Evolutionary conservation across 2,329 filamentous ascomycete species (phyloP).

Genomic region (Nigrospora sphaerica): DNA sequence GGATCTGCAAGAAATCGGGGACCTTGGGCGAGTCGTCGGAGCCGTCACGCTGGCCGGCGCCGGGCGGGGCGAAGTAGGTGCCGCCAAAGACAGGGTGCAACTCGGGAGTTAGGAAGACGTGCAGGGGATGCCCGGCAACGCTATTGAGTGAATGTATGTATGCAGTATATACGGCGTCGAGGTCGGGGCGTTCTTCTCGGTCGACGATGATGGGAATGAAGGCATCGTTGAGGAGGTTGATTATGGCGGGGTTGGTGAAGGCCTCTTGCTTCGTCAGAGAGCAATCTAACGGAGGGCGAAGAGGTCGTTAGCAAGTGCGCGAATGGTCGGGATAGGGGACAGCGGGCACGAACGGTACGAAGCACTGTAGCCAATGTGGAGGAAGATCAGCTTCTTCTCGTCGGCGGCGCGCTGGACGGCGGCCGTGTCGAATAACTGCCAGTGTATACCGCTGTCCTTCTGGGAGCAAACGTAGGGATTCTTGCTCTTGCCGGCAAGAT

Average conservation of each 20-base stretch:
- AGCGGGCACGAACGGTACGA: constrained; percentile 70
- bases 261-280: constrained; percentile 92
- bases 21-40: constrained; percentile 47
- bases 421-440: constrained; percentile 82
- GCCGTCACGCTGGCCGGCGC: constrained; percentile 39
- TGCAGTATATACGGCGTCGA: constrained; percentile 97
- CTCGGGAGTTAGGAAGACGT: constrained; percentile 92
- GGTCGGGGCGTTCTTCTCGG: constrained; percentile 85
- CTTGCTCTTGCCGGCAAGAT: constrained; percentile 29
- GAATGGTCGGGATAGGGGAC: background rate
- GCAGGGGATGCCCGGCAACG: constrained; percentile 87
- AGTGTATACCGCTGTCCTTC: constrained; percentile 75
- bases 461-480: constrained; percentile 63
- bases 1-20: constrained; percentile 74
- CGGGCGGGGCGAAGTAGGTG: constrained; percentile 88
- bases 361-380: constrained; percentile 91
- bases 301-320: constrained; percentile 1
- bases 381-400: constrained; percentile 82
- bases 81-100: constrained; percentile 92
- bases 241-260: constrained; percentile 77
- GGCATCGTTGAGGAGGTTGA: constrained; percentile 71
- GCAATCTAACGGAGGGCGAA: constrained; percentile 47
- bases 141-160: constrained; percentile 92
- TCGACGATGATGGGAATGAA: constrained; percentile 94
- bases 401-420: constrained; percentile 69